Evolutionary conservation across 805 yeast genomes (phyloP), one percentile per base, ranked within the genome.

Genomic region (Schwanniomyces pseudopolymorphus): DNA sequence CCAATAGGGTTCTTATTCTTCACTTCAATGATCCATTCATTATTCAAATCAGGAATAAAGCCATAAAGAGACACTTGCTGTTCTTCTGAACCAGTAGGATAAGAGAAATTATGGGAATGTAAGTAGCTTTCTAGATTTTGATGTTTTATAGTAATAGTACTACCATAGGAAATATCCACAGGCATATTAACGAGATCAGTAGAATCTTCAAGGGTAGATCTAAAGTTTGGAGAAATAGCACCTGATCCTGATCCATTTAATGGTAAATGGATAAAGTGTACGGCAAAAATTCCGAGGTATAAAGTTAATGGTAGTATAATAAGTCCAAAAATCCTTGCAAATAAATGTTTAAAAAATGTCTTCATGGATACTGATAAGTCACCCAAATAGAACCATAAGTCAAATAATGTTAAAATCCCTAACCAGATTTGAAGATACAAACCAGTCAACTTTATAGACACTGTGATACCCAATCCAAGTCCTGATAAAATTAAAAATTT

Each of bases 41-140:
- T 89, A 64, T 84, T 82, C 13, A 48, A 54, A 55, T 82, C 87
- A 42, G 75, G 78, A 52, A 76, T 77, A 57, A 74, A 80, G 16
- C 81, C 80, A 51, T 84, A 81, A 42, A 88, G 71, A 0, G 96
- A 81, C 19, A 92, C 89, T 64, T 88, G 92, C 64, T 89, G 96
- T 58, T 85, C 84, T 19, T 76, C 66, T 1, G 89, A 77, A 0
- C 92, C 95, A 2, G 78, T 64, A 42, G 80, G 79, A 63, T 87
- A 89, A 4, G 70, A 63, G 55, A 70, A 75, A 37, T 78, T 70
- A 63, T 89, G 92, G 1, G 96, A 87, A 63, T 89, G 96, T 50
- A 92, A 69, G 61, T 89, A 92, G 1, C 84, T 84, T 17, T 94
- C 96, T 44, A 81, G 59, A 45, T 79, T 75, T 22, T 67, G 59